phyloP scores from a whole-genome alignment of 768 basidiomycete species.

The Leccinum disarticulatum region DNA sequence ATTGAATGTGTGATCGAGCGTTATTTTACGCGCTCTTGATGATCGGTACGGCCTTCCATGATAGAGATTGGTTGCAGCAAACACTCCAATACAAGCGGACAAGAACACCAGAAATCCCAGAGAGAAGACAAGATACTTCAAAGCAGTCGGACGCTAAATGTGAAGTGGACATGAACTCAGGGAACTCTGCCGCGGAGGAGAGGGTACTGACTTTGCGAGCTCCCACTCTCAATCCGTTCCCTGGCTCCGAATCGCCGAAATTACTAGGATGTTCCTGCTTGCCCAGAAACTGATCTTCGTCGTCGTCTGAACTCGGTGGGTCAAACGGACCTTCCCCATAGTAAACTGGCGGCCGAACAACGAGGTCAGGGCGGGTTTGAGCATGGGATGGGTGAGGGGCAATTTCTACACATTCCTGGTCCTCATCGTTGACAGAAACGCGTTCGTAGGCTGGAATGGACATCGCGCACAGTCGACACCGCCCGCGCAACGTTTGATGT shows the following conservation, averaged over 20 bases:
- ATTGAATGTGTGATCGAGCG: slow-evolving; percentile 91
- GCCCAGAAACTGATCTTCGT: slow-evolving; percentile 46
- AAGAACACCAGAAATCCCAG: slow-evolving; percentile 60
- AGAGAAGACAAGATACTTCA: slow-evolving; percentile 61
- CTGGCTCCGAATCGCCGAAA: slow-evolving; percentile 28
- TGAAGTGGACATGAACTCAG: slow-evolving; percentile 8
- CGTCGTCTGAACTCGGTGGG: slow-evolving; percentile 74
- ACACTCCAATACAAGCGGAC: slow-evolving; percentile 69
- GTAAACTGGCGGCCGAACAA: slow-evolving; percentile 43
- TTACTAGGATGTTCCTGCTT: slow-evolving; percentile 35
- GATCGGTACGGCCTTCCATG: slow-evolving; percentile 50
- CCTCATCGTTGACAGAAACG: slow-evolving; percentile 26
- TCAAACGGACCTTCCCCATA: slow-evolving; percentile 80
- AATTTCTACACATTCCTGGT: slow-evolving; percentile 19
- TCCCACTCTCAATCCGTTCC: slow-evolving; percentile 36
- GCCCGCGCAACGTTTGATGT: slow-evolving; percentile 1
- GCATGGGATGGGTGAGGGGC: slow-evolving; percentile 5
- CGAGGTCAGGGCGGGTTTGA: slow-evolving; percentile 7
- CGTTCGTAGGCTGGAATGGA: slow-evolving; percentile 30
- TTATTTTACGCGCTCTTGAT: slow-evolving; percentile 63
- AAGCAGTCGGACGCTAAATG: slow-evolving; percentile 47
- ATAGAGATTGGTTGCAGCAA: slow-evolving; percentile 72
- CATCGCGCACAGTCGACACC: slow-evolving; percentile 21
- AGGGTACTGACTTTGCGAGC: slow-evolving; percentile 34
- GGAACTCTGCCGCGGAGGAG: neutral